Percentiles rank a stretch among this genome's conserved stretches.
phyloP scores from a whole-genome alignment of 1,139 yeast species.

The Debaryomycetaceae sp. region DNA sequence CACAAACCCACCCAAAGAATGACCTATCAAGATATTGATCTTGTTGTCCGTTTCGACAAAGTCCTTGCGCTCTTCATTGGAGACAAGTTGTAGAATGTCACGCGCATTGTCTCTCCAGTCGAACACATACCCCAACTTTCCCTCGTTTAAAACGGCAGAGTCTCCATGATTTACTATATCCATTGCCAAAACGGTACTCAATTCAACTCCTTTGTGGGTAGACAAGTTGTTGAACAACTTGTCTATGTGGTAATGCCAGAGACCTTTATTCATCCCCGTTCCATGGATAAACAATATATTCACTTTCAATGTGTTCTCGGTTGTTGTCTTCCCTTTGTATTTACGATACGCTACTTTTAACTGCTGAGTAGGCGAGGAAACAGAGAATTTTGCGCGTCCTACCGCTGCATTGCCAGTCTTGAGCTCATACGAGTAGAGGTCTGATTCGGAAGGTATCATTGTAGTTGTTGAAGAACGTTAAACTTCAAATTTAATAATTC shows the following conservation, averaged over 20 bases:
- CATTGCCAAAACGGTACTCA: conserved; percentile 35
- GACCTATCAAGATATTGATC: conserved; percentile 47
- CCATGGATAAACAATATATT: conserved; percentile 53
- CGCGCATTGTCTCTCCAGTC: conserved; percentile 58
- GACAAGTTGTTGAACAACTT: conserved; percentile 23
- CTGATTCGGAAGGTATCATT: conserved; percentile 4
- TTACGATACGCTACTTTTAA: conserved; percentile 22
- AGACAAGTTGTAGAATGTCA: conserved; percentile 49
- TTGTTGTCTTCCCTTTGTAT: conserved; percentile 12
- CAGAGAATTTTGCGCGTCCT: conserved; percentile 3
- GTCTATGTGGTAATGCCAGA: conserved; percentile 54
- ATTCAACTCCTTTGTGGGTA: conserved; percentile 9
- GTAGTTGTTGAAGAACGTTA: not conserved
- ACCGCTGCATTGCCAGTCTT: conserved; percentile 3
- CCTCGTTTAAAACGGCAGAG: conserved; percentile 46
- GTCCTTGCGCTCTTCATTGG: conserved; percentile 20
- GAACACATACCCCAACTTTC: conserved; percentile 42
- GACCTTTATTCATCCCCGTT: conserved; percentile 55
- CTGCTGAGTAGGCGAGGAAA: conserved; percentile 5
- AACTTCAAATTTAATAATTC: no score
- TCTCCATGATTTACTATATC: conserved; percentile 61
- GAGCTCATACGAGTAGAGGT: conserved; percentile 3
- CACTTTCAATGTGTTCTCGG: not conserved
- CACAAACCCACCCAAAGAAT: conserved; percentile 62
- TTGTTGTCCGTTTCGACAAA: conserved; percentile 30